phyloP scores from a whole-genome alignment of 768 basidiomycete genomes.

The Lepiota venenata region DNA sequence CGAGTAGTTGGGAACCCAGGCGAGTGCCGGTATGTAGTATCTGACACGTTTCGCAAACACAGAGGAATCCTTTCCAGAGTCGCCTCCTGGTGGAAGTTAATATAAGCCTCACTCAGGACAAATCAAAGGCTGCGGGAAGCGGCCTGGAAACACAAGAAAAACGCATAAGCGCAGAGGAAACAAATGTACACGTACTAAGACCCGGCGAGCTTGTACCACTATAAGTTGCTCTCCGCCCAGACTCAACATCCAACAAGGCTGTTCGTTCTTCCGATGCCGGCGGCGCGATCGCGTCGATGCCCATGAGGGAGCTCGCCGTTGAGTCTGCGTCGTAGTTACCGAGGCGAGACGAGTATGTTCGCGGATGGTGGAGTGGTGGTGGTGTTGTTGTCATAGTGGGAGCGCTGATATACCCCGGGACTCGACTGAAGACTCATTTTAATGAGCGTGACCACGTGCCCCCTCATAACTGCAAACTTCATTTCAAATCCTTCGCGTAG shows the following conservation, averaged over 20 bases:
- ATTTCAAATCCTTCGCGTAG: too few relatives aligned
- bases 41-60: conserved; percentile 46
- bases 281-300: conserved; percentile 26
- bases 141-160: not conserved
- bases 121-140: not conserved
- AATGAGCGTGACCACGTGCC: too few relatives aligned
- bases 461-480: too few relatives aligned
- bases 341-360: not conserved
- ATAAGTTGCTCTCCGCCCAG: conserved; percentile 15
- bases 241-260: conserved; percentile 28
- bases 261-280: conserved; percentile 28
- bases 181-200: conserved; percentile 20
- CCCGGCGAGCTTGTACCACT: conserved; percentile 24
- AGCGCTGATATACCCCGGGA: not conserved
- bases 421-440: too few relatives aligned
- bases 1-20: conserved; percentile 80
- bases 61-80: conserved; percentile 21
- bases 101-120: not conserved
- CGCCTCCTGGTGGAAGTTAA: conserved; percentile 3
- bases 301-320: conserved; percentile 29
- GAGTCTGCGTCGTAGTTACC: conserved; percentile 21
- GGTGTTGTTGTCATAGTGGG: conserved; percentile 2
- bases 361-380: not conserved
- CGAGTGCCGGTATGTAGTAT: conserved; percentile 76
- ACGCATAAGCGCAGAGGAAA: not conserved